Percentiles rank a stretch among this genome's conserved stretches.
Conservation (phyloP, 2,329 filamentous ascomycete species). For the Cladobotryum protrusum region DNA sequence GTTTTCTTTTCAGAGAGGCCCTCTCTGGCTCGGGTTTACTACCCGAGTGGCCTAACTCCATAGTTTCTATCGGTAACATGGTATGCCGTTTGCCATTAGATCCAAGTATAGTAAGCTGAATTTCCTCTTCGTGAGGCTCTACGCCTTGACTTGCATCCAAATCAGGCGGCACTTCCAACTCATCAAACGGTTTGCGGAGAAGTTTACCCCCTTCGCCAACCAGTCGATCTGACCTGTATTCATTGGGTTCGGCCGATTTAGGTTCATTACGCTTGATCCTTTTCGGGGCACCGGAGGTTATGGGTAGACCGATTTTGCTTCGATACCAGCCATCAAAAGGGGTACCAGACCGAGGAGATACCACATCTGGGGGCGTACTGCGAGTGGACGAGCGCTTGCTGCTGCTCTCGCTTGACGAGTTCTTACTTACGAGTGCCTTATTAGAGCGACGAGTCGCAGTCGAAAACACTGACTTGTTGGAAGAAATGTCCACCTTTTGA, state of each 20-base stretch:
- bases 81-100: too few relatives aligned
- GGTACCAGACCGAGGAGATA: constrained; percentile 11
- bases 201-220: constrained; percentile 37
- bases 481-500: constrained; percentile 23
- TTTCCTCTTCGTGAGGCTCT: neutral
- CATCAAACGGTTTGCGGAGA: constrained; percentile 40
- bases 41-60: too few relatives aligned
- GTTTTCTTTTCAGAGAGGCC: neutral
- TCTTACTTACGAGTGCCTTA: constrained; percentile 12
- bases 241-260: neutral
- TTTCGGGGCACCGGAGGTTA: neutral
- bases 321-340: constrained; percentile 34
- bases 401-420: constrained; percentile 4
- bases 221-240: constrained; percentile 19
- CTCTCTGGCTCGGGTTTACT: too few relatives aligned
- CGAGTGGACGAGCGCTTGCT: constrained; percentile 11
- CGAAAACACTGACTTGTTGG: constrained; percentile 20
- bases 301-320: constrained; percentile 23
- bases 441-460: constrained; percentile 17
- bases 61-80: too few relatives aligned
- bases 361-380: neutral
- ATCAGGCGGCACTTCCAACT: neutral
- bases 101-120: too few relatives aligned
- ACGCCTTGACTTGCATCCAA: neutral
- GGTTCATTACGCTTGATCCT: neutral